These are phyloP conservation scores for Fusarium sp. DNA, from an alignment of 2,329 filamentous ascomycete species.

Conservation along the genomic window DNA sequence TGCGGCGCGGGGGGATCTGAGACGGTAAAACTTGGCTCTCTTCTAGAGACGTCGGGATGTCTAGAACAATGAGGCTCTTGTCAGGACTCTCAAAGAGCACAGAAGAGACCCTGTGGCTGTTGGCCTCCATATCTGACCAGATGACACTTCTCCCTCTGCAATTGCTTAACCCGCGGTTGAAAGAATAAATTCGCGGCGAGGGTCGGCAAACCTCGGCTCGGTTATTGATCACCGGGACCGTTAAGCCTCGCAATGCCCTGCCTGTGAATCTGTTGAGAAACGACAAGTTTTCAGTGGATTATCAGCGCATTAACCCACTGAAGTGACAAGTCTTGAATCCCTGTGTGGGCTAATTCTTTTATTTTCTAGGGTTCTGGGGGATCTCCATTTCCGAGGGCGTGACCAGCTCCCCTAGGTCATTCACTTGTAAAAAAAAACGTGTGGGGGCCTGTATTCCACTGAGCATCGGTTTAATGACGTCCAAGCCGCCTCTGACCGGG, in stretches of 20 bases:
- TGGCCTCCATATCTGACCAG: constrained; percentile 9
- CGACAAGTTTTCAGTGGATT: constrained; percentile 16
- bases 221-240: constrained; percentile 42
- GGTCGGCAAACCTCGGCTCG: constrained; percentile 50
- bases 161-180: constrained; percentile 22
- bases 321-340: constrained; percentile 12
- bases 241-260: constrained; percentile 2
- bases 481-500: constrained; percentile 44
- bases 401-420: constrained; percentile 34
- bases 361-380: constrained; percentile 31
- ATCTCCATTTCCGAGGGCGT: constrained; percentile 31
- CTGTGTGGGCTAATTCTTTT: constrained; percentile 13
- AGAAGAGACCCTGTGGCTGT: constrained; percentile 39
- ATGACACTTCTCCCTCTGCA: constrained; percentile 22
- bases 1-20: constrained; percentile 53
- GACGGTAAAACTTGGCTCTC: constrained; percentile 68
- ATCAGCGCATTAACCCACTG: constrained; percentile 28
- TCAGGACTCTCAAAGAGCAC: constrained; percentile 52
- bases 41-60: constrained; percentile 78
- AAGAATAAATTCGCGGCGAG: constrained; percentile 35
- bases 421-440: constrained; percentile 9
- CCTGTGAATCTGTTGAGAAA: constrained; percentile 20
- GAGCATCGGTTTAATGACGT: constrained; percentile 48
- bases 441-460: constrained; percentile 29
- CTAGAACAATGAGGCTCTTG: constrained; percentile 69